Evolutionary conservation across 257 asterid genomes (phyloP).

Genomic region (Nicotiana paniculata): DNA sequence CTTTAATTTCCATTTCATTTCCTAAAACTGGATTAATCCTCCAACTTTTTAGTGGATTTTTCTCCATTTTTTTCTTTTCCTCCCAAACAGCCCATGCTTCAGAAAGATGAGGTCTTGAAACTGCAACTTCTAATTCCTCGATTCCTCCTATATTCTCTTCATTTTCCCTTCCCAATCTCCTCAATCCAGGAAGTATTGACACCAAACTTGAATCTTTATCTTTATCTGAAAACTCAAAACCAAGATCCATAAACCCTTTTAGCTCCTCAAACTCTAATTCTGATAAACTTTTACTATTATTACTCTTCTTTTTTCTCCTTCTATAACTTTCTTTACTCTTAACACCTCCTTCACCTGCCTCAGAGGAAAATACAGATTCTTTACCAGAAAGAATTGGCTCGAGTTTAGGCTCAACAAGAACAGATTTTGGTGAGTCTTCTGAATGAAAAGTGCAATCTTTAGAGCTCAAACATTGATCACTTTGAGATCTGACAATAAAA

Average conservation of each 20-base stretch:
- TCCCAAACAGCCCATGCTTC: conserved; percentile 48
- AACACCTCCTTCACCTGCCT: not conserved
- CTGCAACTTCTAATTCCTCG: not conserved
- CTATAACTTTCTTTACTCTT: not conserved
- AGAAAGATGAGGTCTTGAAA: conserved; percentile 45
- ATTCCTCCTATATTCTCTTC: not conserved
- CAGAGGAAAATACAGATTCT: conserved; percentile 14
- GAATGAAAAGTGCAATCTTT: conserved; percentile 10
- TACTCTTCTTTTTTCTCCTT: conserved; percentile 1
- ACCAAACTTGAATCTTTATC: conserved; percentile 45
- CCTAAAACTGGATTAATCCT: conserved; percentile 36
- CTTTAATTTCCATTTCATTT: conserved; percentile 51
- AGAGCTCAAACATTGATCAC: conserved; percentile 46
- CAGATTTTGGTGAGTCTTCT: conserved; percentile 38
- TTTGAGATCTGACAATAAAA: conserved; percentile 38
- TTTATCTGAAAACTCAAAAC: conserved; percentile 59
- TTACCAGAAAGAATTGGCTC: conserved; percentile 63
- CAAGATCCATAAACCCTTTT: conserved; percentile 83
- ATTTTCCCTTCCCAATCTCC: conserved; percentile 27
- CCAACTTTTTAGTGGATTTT: conserved; percentile 30
- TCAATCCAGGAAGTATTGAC: conserved; percentile 60
- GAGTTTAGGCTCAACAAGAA: conserved; percentile 38
- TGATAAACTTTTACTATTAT: conserved; percentile 42
- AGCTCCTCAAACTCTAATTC: conserved; percentile 69
- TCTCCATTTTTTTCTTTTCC: conserved; percentile 2